Evolutionary conservation across 768 basidiomycete genomes (phyloP).

Genomic region (Udeniomyces megalosporus): DNA sequence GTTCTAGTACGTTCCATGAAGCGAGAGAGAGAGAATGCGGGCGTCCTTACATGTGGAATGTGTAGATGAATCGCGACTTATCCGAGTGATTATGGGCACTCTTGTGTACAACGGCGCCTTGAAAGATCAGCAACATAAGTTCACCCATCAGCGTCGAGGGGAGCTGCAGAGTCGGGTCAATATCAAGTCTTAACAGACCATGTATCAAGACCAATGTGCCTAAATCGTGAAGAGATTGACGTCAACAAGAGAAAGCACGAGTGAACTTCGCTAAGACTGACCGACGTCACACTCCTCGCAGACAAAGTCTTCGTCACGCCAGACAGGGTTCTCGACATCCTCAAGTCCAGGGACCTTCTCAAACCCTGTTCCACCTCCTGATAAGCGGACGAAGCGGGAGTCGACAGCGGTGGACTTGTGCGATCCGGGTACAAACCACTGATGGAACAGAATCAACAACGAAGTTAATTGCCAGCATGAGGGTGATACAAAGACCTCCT

Average conservation of each 20-base stretch:
- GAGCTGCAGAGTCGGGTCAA: not conserved
- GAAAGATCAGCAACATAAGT: not conserved
- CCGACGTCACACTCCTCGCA: constrained; percentile 23
- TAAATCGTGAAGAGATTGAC: too few species aligned
- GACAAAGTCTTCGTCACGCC: constrained; percentile 23
- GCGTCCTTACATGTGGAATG: constrained; percentile 47
- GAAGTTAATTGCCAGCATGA: constrained; percentile 22
- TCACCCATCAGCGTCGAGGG: not conserved
- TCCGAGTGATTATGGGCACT: constrained; percentile 69
- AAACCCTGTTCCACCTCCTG: constrained; percentile 61
- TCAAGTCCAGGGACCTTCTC: constrained; percentile 38
- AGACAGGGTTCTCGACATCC: constrained; percentile 20
- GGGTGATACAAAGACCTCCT: not conserved
- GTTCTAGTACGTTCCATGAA: not conserved
- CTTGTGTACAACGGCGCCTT: constrained; percentile 62
- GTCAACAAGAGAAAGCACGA: not conserved
- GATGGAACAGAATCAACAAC: constrained; percentile 35
- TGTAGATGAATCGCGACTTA: constrained; percentile 71
- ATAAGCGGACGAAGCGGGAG: constrained; percentile 70
- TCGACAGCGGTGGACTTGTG: constrained; percentile 58
- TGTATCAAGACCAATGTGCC: constrained; percentile 78
- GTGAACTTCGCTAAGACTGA: not conserved
- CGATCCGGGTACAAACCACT: constrained; percentile 51
- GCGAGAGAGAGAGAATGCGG: not conserved
- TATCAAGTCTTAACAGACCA: constrained; percentile 36